A percentile compares a stretch with the other conserved stretches of the same genome.
Evolutionary conservation across 1,284 basidiomycete genomes (phyloP).

Genomic region (Phellinidium pouzarii): DNA sequence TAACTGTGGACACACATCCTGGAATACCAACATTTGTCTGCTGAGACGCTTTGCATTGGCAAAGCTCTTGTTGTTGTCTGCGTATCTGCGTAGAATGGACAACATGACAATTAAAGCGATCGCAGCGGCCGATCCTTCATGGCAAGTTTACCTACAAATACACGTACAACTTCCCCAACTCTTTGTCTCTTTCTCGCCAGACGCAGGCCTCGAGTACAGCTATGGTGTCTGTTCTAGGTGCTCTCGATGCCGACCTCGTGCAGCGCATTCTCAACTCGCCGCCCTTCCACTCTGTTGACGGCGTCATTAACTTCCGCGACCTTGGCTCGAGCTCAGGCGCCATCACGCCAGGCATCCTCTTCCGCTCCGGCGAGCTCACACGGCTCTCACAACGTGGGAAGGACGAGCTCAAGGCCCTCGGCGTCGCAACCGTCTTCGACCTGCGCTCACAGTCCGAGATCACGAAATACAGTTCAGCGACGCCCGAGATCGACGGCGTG

Average conservation of each 20-base stretch:
- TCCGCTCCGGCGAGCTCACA: conserved; percentile 36
- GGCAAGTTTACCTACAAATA: conserved; percentile 4
- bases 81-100: no score
- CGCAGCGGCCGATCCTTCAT: no score
- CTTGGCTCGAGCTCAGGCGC: conserved; percentile 24
- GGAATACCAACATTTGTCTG: no score
- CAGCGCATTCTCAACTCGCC: conserved; percentile 21
- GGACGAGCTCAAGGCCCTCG: conserved; percentile 30
- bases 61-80: no score
- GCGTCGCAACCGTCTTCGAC: conserved; percentile 36
- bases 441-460: conserved; percentile 35
- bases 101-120: no score
- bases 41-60: no score
- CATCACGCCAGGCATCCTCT: conserved; percentile 28
- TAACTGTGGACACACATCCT: no score
- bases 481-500: conserved; percentile 29
- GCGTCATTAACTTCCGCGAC: conserved; percentile 35
- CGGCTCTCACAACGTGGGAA: conserved; percentile 33
- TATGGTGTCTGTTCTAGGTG: background rate
- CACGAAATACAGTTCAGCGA: conserved; percentile 27
- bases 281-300: conserved; percentile 36
- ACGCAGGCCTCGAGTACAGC: background rate
- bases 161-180: background rate
- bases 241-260: conserved; percentile 6
- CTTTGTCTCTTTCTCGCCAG: background rate